Evolutionary conservation across 2,329 filamentous ascomycete species (phyloP), one percentile per base, ranked within the genome.

Genomic region (Sarocladiaceae sp.): DNA sequence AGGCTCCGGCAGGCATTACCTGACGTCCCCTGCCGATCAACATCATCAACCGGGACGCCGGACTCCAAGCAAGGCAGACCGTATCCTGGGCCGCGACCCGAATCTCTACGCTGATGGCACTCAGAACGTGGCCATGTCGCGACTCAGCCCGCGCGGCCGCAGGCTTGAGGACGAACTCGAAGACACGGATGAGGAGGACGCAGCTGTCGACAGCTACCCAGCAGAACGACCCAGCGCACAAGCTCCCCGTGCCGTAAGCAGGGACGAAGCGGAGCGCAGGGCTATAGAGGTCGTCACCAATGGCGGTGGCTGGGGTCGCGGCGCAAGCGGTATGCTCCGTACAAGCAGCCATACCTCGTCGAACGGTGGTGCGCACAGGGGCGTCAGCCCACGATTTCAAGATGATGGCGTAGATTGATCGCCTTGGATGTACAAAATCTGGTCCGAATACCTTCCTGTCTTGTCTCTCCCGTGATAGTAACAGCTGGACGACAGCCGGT

Each of bases 61-160:
- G 46, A 58, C 62, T 6, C 69, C 68, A 11, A 77, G 73, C 55
- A 80, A 80, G 53, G 77, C 77, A 5, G 77, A 80, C 53, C 70
- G 76, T 23, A 63, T 80, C 2, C 66, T 80, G 2, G 76, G 77
- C 27, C 70, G 76, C 4, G 75, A 78, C 47, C 74, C 76, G 10
- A 73, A 69, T 51, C 57, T 76, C 12, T 79, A 79, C 51, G 69
- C 64, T 9, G 74, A 80, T 50, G 64, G 64, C 33, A 64, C 67
- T 40, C 58, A 66, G 21, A 60, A 64, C 24, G 61, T 72, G 39
- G 64, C 67, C 1, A 64, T 78, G 66, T 65, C 63, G 19, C 67
- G 70, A 3, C 63, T 77, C 12, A 74, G 65, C 49, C 64, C 66
- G 2, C 59, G 63, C 10, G 74, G 74, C 11, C 63, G 63, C 40